Conservation (phyloP, 345 rosid species). For the Iberis pinnata region DNA sequence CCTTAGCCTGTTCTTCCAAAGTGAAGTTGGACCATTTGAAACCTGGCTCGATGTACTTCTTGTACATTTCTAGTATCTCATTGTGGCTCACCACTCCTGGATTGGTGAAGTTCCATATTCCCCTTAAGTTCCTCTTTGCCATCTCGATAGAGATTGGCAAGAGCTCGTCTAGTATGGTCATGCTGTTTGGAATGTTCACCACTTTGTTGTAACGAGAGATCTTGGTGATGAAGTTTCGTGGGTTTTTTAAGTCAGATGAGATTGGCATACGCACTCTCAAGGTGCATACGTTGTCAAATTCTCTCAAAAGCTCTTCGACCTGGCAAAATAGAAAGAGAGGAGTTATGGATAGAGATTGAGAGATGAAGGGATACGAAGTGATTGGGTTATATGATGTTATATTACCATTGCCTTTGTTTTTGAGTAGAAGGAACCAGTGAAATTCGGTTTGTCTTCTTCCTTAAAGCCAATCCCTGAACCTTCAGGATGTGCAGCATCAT, state of each 20-base stretch:
- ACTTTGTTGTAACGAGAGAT: slow-evolving; percentile 86
- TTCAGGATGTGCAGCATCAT: slow-evolving; percentile 67
- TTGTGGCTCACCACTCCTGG: slow-evolving; percentile 90
- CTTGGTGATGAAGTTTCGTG: slow-evolving; percentile 86
- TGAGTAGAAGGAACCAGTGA: slow-evolving; percentile 77
- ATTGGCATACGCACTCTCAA: slow-evolving; percentile 93
- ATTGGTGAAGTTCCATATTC: slow-evolving; percentile 91
- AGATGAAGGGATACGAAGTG: neutral
- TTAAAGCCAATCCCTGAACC: slow-evolving; percentile 77
- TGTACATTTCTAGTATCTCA: slow-evolving; percentile 93
- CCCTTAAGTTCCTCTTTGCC: slow-evolving; percentile 79
- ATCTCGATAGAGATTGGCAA: slow-evolving; percentile 80
- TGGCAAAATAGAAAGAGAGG: slow-evolving; percentile 23
- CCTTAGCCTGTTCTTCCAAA: slow-evolving; percentile 85
- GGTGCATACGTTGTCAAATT: slow-evolving; percentile 82
- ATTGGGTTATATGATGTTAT: neutral
- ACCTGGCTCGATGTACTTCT: slow-evolving; percentile 55
- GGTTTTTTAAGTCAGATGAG: slow-evolving; percentile 81
- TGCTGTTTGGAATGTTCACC: slow-evolving; percentile 90
- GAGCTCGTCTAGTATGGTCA: slow-evolving; percentile 83
- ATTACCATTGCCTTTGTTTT: slow-evolving; percentile 83
- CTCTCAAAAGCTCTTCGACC: slow-evolving; percentile 89
- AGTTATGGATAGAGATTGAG: slow-evolving; percentile 2
- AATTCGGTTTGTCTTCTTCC: slow-evolving; percentile 76
- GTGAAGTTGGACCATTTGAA: slow-evolving; percentile 71